Conservation (phyloP, 768 basidiomycete species). For the Infundibulicybe gibba region DNA sequence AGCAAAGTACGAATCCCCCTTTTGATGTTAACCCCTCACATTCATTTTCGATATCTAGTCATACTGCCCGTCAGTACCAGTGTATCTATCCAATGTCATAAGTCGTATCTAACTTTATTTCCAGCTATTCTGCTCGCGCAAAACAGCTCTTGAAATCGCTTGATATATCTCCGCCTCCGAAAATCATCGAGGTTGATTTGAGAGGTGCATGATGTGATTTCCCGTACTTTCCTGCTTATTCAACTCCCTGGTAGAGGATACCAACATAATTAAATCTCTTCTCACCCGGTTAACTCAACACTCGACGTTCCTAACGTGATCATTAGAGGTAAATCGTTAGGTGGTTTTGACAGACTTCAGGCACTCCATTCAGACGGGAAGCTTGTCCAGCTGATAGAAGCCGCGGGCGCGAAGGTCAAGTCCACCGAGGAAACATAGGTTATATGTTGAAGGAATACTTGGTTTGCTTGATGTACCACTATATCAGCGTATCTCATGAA, state of each 20-base stretch:
- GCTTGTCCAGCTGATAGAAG: constrained; percentile 42
- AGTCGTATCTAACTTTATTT: not conserved
- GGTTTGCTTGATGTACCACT: too few relatives aligned
- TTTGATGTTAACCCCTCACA: not conserved
- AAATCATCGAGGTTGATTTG: constrained; percentile 72
- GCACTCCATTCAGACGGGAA: constrained; percentile 44
- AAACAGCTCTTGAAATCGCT: constrained; percentile 63
- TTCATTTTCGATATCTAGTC: constrained; percentile 33
- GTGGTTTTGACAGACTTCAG: constrained; percentile 62
- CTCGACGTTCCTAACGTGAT: constrained; percentile 73
- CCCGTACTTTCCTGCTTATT: not conserved
- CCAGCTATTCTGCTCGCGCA: constrained; percentile 41
- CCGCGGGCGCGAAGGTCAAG: constrained; percentile 33
- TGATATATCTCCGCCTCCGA: constrained; percentile 58
- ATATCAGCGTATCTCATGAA: too few relatives aligned
- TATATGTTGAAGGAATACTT: too few relatives aligned
- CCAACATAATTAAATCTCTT: constrained; percentile 57
- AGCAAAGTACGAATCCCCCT: constrained; percentile 57
- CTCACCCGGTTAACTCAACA: constrained; percentile 63
- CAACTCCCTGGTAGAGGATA: constrained; percentile 44
- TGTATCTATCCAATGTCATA: not conserved
- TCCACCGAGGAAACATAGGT: not conserved
- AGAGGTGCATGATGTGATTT: constrained; percentile 40
- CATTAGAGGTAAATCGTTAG: constrained; percentile 57
- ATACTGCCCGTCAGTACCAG: constrained; percentile 66